phyloP scores from a whole-genome alignment of 208 protist genomes.

The Tritrichomonas musculus region DNA sequence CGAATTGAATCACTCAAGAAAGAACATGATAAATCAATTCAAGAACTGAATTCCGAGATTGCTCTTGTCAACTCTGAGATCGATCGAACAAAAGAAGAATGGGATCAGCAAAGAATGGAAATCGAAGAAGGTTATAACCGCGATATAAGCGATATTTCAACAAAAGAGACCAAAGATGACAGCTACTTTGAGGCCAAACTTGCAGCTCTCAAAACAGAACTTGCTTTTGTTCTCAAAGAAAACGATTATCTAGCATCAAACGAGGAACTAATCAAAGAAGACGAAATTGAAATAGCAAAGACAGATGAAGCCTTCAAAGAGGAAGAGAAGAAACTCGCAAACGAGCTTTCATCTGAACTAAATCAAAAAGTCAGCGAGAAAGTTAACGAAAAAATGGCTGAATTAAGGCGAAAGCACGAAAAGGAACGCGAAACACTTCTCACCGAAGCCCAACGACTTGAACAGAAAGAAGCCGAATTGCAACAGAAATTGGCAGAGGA shows the following conservation, averaged over 20 bases:
- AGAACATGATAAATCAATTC: not conserved
- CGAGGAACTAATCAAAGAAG: not conserved
- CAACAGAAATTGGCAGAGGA: not conserved
- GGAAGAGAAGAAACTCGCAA: not conserved
- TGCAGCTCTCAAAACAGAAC: not conserved
- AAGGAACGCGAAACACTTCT: not conserved
- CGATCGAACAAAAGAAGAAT: not conserved
- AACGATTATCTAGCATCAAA: not conserved
- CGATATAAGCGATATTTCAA: not conserved
- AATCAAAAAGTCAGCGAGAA: not conserved
- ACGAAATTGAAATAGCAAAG: not conserved
- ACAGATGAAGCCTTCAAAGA: not conserved
- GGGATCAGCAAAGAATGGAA: not conserved
- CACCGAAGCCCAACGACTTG: no score
- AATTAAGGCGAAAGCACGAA: not conserved
- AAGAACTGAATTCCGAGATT: not conserved
- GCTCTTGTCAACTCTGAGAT: not conserved
- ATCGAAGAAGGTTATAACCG: not conserved
- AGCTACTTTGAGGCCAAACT: constrained; percentile 9
- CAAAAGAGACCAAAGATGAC: not conserved
- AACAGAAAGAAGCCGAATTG: no score
- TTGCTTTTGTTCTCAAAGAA: not conserved
- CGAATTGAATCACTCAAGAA: not conserved
- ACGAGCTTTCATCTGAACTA: not conserved
- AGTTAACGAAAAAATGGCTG: not conserved